A percentile compares a stretch with the other conserved stretches of the same genome.
Conservation (phyloP, 305 asterid species). For the Caryopteris hybrid region DNA sequence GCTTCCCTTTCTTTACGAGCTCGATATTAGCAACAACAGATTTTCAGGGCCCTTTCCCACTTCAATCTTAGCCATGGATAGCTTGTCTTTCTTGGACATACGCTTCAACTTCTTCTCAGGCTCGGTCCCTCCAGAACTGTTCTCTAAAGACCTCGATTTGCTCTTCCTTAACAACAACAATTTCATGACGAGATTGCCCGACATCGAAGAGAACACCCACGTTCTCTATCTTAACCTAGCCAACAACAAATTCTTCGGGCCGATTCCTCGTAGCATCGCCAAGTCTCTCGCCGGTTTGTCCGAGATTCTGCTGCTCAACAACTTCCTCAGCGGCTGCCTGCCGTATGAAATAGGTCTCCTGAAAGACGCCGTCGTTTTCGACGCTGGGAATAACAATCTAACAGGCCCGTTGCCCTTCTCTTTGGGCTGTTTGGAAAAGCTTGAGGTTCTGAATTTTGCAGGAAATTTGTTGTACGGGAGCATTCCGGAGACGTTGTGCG, state of each 20-base stretch:
- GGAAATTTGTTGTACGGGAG: slow-evolving; percentile 49
- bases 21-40: slow-evolving; percentile 66
- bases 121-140: slow-evolving; percentile 50
- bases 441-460: slow-evolving; percentile 57
- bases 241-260: slow-evolving; percentile 69
- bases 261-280: slow-evolving; percentile 48
- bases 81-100: slow-evolving; percentile 54
- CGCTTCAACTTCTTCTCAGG: slow-evolving; percentile 71
- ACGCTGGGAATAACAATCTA: slow-evolving; percentile 54
- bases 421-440: slow-evolving; percentile 50
- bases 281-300: slow-evolving; percentile 28
- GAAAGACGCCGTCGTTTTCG: slow-evolving; percentile 48
- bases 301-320: slow-evolving; percentile 56
- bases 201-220: slow-evolving; percentile 25
- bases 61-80: slow-evolving; percentile 41
- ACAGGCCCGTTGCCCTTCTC: slow-evolving; percentile 67
- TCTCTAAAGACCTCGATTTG: slow-evolving; percentile 44
- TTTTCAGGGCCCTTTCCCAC: slow-evolving; percentile 62
- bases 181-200: slow-evolving; percentile 64
- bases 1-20: slow-evolving; percentile 58
- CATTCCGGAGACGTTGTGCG: slow-evolving; percentile 62
- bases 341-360: slow-evolving; percentile 67
- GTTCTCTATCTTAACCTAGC: slow-evolving; percentile 53
- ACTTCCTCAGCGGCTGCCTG: slow-evolving; percentile 55
- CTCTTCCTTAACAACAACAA: slow-evolving; percentile 73